Percentiles rank a stretch among this genome's conserved stretches.
These are phyloP conservation scores for Kwoniella sp. DNA, from an alignment of 768 basidiomycete genomes.

Conservation along the genomic window DNA sequence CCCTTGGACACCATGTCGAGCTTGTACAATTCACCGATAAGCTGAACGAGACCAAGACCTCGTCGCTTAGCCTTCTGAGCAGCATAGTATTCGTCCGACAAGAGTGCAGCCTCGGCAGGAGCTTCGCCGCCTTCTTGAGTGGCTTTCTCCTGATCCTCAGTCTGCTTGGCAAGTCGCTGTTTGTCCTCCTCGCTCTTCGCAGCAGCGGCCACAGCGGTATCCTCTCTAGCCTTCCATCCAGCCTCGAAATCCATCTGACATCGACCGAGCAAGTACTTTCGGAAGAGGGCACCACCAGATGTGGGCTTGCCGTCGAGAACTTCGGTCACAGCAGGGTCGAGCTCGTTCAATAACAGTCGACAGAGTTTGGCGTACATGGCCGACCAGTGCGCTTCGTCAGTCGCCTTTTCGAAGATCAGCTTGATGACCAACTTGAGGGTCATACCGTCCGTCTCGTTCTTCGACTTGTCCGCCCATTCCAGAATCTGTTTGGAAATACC, in stretches of 20 bases:
- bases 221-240: slow-evolving; percentile 88
- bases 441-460: slow-evolving; percentile 87
- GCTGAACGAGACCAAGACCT: slow-evolving; percentile 93
- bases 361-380: slow-evolving; percentile 97
- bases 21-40: slow-evolving; percentile 98
- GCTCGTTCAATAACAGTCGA: slow-evolving; percentile 91
- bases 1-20: slow-evolving; percentile 97
- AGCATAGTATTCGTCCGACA: slow-evolving; percentile 94
- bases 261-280: slow-evolving; percentile 92
- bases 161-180: slow-evolving; percentile 60
- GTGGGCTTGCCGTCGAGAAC: slow-evolving; percentile 89
- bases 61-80: slow-evolving; percentile 97
- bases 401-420: slow-evolving; percentile 95
- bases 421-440: slow-evolving; percentile 95
- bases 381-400: slow-evolving; percentile 91
- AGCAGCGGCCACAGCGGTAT: slow-evolving; percentile 81
- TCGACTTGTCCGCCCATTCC: slow-evolving; percentile 88
- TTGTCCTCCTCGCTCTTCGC: slow-evolving; percentile 83
- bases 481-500: slow-evolving; percentile 95
- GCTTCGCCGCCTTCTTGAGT: slow-evolving; percentile 51
- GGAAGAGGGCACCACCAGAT: slow-evolving; percentile 89
- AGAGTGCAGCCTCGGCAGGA: slow-evolving; percentile 71
- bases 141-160: slow-evolving; percentile 59
- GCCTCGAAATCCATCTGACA: slow-evolving; percentile 98
- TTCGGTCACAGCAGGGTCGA: slow-evolving; percentile 84